Conservation (phyloP, 768 basidiomycete species). For the Clavaria fumosa region DNA sequence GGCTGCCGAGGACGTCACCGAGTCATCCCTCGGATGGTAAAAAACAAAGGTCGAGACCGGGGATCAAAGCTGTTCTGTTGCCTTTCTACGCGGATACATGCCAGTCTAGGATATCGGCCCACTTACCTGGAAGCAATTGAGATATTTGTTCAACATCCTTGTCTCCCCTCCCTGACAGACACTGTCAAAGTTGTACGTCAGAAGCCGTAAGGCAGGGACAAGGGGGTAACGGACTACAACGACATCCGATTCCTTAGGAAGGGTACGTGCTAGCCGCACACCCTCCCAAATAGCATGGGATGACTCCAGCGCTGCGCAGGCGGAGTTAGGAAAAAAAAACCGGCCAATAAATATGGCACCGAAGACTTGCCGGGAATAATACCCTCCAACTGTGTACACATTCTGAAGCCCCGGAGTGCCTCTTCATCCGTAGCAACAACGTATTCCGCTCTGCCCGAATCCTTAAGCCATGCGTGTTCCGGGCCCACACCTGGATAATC, state of each 20-base stretch:
- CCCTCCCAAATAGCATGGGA: constrained; percentile 95
- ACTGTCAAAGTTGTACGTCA: constrained; percentile 28
- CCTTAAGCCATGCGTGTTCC: constrained; percentile 96
- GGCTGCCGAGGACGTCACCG: too few species aligned
- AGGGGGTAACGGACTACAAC: constrained; percentile 57
- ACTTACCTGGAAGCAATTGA: constrained; percentile 74
- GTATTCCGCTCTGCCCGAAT: constrained; percentile 87
- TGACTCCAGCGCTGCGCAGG: constrained; percentile 65
- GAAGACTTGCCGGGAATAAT: constrained; percentile 74
- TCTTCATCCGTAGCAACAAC: constrained; percentile 88
- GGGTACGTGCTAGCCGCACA: constrained; percentile 65
- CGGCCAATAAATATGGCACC: too few species aligned
- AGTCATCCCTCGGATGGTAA: too few species aligned
- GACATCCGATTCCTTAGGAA: constrained; percentile 74
- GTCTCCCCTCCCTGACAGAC: constrained; percentile 89
- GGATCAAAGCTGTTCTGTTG: neutral
- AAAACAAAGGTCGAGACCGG: too few species aligned
- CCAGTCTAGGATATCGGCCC: constrained; percentile 92
- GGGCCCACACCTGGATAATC: constrained; percentile 98
- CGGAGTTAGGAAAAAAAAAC: neutral
- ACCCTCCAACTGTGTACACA: constrained; percentile 86
- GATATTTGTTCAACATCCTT: constrained; percentile 97
- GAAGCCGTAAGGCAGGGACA: neutral
- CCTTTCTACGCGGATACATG: constrained; percentile 34
- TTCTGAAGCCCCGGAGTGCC: constrained; percentile 81